Base-by-base conservation (phyloP, 2,329 filamentous ascomycete genomes). In the Colletotrichum zoysiae region DNA sequence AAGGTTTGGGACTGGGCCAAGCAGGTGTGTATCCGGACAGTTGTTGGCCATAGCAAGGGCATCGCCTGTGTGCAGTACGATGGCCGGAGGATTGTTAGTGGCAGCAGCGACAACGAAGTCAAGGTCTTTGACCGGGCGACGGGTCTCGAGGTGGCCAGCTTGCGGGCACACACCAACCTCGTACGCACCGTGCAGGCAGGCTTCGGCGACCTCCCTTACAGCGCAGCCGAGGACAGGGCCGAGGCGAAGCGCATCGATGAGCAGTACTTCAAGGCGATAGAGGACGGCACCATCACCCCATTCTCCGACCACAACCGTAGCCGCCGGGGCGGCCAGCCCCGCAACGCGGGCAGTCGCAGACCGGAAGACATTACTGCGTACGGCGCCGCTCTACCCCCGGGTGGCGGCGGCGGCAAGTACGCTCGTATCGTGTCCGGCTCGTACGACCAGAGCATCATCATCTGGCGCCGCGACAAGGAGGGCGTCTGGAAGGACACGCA, bases 1-100 rank as follows among this genome's bases (percentile, higher is more conserved):
- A 98, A 97, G 80, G 88, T 98, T 26, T 99, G 96, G 96, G 92
- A 97, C 80, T 93, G 97, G 84, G 92, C 92, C 23, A 93, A 90
- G 9, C 93, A 94, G 69, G 84, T 88, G 55, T 95, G 93, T 79
- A 87, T 88, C 56, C 90, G 93, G 76, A 97, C 93, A 0, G 90
- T 97, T 44, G 86, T 93, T 50, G 96, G 95, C 1, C 96, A 99
- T 78, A 90, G 90, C 74, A 99, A 99, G 80, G 96, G 96, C 42
- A 98, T 99, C 76, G 96, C 96, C 3, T 99, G 96, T 80, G 95
- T 99, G 20, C 95, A 99, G 81, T 98, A 96, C 78, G 96, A 99
- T 79, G 95, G 94, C 35, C 91, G 94, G 62, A 90, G 96, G 26
- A 97, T 99, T 74, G 94, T 99, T 63, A 98, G 94, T 76, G 96